A percentile compares a stretch with the other conserved stretches of the same genome.
Evolutionary conservation across 306 rosid species (phyloP).

Genomic region (Ormosia semicastrata): DNA sequence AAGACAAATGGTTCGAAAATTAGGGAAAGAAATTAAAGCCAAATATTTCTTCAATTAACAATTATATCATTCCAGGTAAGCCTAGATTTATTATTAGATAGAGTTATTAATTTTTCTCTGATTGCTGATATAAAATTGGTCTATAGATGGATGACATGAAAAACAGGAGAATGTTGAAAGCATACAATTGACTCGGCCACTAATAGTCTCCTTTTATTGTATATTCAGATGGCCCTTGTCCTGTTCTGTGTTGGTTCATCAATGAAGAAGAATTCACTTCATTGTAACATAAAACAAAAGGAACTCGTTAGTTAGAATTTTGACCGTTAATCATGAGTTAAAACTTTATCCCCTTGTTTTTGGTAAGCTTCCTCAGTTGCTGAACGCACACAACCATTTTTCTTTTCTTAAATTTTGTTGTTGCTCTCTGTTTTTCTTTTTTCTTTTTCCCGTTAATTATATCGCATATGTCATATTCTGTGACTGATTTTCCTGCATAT

Average conservation of each 20-base stretch:
- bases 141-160: too few relatives aligned
- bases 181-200: background rate
- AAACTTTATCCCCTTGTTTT: background rate
- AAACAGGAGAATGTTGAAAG: background rate
- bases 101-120: too few relatives aligned
- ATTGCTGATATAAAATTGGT: too few relatives aligned
- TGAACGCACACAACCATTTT: background rate
- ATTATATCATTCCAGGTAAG: too few relatives aligned
- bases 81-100: too few relatives aligned
- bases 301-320: too few relatives aligned
- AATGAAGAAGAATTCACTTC: too few relatives aligned
- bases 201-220: background rate
- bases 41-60: too few relatives aligned
- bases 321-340: too few relatives aligned
- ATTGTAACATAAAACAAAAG: too few relatives aligned
- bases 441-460: background rate
- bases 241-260: background rate
- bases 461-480: slow-evolving; percentile 13
- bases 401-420: background rate
- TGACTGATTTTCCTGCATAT: slow-evolving; percentile 10
- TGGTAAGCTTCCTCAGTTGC: background rate
- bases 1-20: too few relatives aligned
- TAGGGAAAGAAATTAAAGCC: too few relatives aligned
- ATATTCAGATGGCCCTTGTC: background rate
- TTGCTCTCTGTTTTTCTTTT: background rate